Conservation (phyloP, 2,329 filamentous ascomycete genomes). For the Seiridium unicorne region DNA sequence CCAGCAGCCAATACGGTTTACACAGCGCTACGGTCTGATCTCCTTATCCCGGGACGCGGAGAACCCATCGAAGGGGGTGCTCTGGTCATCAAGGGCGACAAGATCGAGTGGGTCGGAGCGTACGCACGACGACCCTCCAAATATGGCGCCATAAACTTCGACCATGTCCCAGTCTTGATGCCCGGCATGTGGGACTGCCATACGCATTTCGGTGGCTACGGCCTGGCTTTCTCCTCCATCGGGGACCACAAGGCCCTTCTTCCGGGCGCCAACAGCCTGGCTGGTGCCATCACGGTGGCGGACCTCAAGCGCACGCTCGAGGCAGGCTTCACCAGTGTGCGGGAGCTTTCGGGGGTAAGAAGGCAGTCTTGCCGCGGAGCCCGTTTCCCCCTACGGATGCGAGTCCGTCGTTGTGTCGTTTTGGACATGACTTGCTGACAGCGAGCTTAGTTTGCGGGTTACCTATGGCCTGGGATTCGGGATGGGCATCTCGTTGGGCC, state of each 20-base stretch:
- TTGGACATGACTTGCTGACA: not conserved
- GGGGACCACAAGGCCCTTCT: constrained; percentile 18
- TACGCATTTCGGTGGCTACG: constrained; percentile 42
- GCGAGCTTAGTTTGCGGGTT: constrained; percentile 32
- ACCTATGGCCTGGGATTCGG: constrained; percentile 39
- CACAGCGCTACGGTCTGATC: constrained; percentile 2
- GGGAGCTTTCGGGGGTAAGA: constrained; percentile 41
- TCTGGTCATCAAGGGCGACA: constrained; percentile 35
- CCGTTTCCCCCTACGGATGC: not conserved
- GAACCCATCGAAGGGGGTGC: constrained; percentile 36
- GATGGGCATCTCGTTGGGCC: constrained; percentile 44
- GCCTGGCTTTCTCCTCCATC: constrained; percentile 16
- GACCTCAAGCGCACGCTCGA: constrained; percentile 40
- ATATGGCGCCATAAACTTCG: constrained; percentile 26
- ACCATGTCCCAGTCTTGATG: constrained; percentile 41
- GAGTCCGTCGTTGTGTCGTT: not conserved
- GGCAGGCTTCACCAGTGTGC: constrained; percentile 48
- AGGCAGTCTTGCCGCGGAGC: not conserved
- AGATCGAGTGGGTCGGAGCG: constrained; percentile 38
- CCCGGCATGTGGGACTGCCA: constrained; percentile 55
- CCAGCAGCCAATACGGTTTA: not conserved
- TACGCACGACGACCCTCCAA: constrained; percentile 26
- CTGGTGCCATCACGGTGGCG: constrained; percentile 38
- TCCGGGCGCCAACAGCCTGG: constrained; percentile 24
- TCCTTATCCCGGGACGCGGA: constrained; percentile 48